A percentile compares a stretch with the other conserved stretches of the same genome.
These are phyloP conservation scores for Mucor ambiguus DNA, from an alignment of 371 early-diverging fungal genomes.

Conservation along the genomic window DNA sequence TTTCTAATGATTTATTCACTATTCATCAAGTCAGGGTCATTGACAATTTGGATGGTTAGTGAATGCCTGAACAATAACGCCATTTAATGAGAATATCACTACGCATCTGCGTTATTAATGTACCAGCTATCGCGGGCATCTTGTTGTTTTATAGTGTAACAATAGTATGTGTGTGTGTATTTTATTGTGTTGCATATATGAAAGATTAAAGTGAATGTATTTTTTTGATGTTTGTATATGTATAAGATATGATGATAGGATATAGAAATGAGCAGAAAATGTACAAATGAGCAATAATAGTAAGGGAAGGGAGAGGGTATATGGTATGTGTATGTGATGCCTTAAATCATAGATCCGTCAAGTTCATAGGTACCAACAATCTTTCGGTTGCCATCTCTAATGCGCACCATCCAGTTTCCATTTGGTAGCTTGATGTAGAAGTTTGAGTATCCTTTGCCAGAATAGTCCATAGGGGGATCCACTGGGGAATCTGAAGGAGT, in stretches of 20 bases:
- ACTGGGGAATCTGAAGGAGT: not conserved
- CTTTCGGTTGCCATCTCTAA: constrained; percentile 33
- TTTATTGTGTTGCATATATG: not conserved
- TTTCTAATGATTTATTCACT: too few species aligned
- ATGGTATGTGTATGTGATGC: not conserved
- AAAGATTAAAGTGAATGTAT: not conserved
- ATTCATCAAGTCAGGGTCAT: not conserved
- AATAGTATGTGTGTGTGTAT: not conserved
- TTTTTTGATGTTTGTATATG: not conserved
- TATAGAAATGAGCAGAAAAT: not conserved
- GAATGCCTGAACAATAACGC: not conserved
- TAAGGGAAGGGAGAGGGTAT: not conserved
- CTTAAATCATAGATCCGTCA: constrained; percentile 39
- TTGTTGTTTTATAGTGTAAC: not conserved
- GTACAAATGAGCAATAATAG: constrained; percentile 2
- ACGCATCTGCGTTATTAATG: not conserved
- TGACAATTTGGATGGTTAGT: not conserved
- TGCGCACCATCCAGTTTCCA: constrained; percentile 40
- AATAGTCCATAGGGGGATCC: constrained; percentile 12
- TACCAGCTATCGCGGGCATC: not conserved
- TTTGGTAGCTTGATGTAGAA: constrained; percentile 42
- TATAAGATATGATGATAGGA: not conserved
- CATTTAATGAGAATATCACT: not conserved
- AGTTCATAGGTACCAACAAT: constrained; percentile 43
- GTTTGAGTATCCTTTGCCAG: constrained; percentile 37